Base-by-base conservation (phyloP, 495 filamentous ascomycete genomes). In the Trichocladium antarcticum region DNA sequence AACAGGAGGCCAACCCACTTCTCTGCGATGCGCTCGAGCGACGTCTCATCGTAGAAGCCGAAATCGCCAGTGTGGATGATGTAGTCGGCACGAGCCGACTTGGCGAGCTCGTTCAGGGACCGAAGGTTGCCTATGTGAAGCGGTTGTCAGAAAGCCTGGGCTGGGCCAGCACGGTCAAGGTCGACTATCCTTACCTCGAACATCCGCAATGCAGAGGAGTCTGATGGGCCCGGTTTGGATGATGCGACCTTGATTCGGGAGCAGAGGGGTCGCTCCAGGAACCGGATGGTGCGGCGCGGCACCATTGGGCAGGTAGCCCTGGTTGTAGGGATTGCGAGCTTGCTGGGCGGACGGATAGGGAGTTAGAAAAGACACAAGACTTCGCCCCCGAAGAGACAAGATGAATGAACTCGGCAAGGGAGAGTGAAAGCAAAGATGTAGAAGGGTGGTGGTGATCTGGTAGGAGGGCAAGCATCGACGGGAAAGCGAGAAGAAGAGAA, bases 41-140 rank as follows among this genome's bases (percentile, higher is more conserved):
- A 99, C 35, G 80, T 84, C 43, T 93, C 87, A 63, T 99, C 93
- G 68, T 99, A 99, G 70, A 99, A 99, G 45, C 93, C 93, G 63
- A 99, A 99, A 63, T 99, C 93, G 62, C 93, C 93, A 29, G 93
- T 97, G 68, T 99, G 92, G 54, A 99, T 85, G 59, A 99, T 93
- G 65, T 94, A 84, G 68, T 95, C 87, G 45, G 92, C 92, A 59
- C 83, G 83, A 45, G 93, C 92, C 60, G 89, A 81, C 64, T 83
- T 89, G 49, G 93, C 93, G 45, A 97, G 80, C 35, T 97, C 89
- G 71, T 99, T 99, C 57, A 99, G 74, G 50, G 92, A 96, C 68
- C 82, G 82, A 45, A 99, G 75, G 64, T 95, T 95, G 63, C 93
- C 92, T 98, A 43, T 9, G 41, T 36, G 3, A n/a, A n/a, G n/a